Evolutionary conservation across 768 basidiomycete genomes (phyloP), one percentile per base, ranked within the genome.

Genomic region (Nidularia pulvinata): DNA sequence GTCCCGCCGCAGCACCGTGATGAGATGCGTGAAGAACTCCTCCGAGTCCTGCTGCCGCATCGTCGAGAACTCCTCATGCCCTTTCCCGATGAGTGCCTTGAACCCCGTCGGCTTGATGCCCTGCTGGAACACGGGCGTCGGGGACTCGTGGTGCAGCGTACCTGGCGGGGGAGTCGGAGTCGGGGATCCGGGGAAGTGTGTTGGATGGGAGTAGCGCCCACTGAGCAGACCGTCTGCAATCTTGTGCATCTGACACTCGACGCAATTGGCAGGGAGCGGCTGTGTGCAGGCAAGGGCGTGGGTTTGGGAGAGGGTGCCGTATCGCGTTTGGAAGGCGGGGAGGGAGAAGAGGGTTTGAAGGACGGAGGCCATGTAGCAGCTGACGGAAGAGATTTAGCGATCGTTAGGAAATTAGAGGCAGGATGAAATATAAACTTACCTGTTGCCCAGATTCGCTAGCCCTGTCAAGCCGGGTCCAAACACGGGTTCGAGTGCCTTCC

Each of bases 31-130:
- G 51, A 99, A 79, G 73, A 98, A 98, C 70, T 98, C 96, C 63
- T 96, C 94, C 5, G 95, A 86, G 62, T 99, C 97, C 65, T 98
- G 97, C 69, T 99, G 96, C 50, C 84, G 81, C 95, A 98, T 98
- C 46, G 95, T 98, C 34, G 90, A 77, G 62, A 98, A 98, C 70
- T 98, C 97, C 33, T 83, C 83, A 62, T 98, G 97, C 1, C 93
- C 94, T 59, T 89, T 91, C 2, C 96, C 96, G 35, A 98, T 83
- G 7, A 98, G 81, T 4, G 85, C 74, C 69, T 98, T 98, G 77
- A 98, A 93, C 57, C 83, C 84, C 1, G 77, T 76, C 0, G 96
- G 97, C 43, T 82, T 81, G 42, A 99, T 67, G 0, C 97, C 97
- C 22, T 81, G 83, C 64, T 98, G 96, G 74, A 92, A 95, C 4